Percentiles rank a stretch among this genome's conserved stretches.
These are phyloP conservation scores for Mycena amicta DNA, from an alignment of 768 basidiomycete species.

Conservation along the genomic window DNA sequence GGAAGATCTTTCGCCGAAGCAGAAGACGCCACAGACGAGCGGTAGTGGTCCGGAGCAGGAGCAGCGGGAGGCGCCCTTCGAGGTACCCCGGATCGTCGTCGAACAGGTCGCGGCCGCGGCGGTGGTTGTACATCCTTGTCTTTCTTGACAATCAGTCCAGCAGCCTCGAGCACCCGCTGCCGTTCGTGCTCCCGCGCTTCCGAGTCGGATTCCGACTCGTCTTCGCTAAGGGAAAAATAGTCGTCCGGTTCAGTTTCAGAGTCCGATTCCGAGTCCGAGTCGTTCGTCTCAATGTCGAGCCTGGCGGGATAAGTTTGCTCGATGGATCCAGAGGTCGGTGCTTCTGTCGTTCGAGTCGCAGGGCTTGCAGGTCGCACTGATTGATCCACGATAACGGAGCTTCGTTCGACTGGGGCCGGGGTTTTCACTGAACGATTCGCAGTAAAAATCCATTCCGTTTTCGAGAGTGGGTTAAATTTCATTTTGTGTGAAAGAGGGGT, in stretches of 20 bases:
- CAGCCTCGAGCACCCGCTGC: constrained; percentile 82
- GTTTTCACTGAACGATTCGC: too few relatives aligned
- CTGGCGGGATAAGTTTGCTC: not conserved
- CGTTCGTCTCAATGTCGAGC: constrained; percentile 21
- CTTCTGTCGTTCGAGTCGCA: too few relatives aligned
- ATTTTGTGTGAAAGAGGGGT: constrained; percentile 29
- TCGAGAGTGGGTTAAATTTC: too few relatives aligned
- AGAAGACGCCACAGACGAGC: constrained; percentile 29
- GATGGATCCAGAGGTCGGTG: not conserved
- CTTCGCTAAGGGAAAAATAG: constrained; percentile 46
- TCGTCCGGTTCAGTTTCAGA: constrained; percentile 26
- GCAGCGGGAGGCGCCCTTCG: constrained; percentile 54
- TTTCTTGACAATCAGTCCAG: constrained; percentile 78
- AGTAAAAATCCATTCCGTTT: too few relatives aligned
- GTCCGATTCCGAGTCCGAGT: constrained; percentile 40
- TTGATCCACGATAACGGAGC: too few relatives aligned
- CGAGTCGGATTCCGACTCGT: constrained; percentile 50
- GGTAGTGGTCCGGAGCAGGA: constrained; percentile 33
- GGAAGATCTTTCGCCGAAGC: constrained; percentile 54
- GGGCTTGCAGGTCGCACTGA: too few relatives aligned
- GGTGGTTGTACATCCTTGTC: constrained; percentile 50
- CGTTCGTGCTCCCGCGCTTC: constrained; percentile 74
- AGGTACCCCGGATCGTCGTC: constrained; percentile 38
- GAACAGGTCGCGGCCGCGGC: constrained; percentile 40
- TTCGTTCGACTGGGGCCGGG: too few relatives aligned